Base-by-base conservation (phyloP, 1,284 basidiomycete genomes). In the Puccinia brachypodii region DNA sequence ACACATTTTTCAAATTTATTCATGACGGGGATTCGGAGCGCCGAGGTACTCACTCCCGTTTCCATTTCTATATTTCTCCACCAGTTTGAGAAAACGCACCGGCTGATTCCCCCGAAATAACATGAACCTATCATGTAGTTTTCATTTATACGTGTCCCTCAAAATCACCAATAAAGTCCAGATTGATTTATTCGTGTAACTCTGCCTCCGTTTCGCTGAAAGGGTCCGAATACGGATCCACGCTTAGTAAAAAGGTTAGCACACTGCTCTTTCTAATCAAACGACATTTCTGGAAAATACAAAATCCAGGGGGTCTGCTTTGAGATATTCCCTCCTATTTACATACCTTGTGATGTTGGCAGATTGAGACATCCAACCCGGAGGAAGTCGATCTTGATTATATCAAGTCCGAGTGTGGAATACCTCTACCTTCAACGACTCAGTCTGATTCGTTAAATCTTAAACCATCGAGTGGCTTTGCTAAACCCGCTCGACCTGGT, bases 141-240 rank as follows among this genome's bases (percentile, higher is more conserved):
- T 81, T 81, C 79, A 81, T 81, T 56, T 81, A 81, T 56, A 38
- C 62, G 7, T 81, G 79, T 38, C 79, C 79, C 6, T 42, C 62
- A 9, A 81, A 74, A 14, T 81, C 79, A 6, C 79, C 79, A 1
- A 36, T 81, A 2, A 81, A 75, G 75, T 74, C 71, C 19, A 81
- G 79, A 25, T 40, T 81, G 22, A n/a, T 81, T 40, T 81, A 81
- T 38, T 81, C 79, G 19, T 81, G 71, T 2, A 81, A 69, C 50
- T 74, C 79, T n/a, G 33, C 42, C 36, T 81, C 79, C 19, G 72
- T 81, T 14, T 47, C 72, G 22, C 50, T 42, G 42, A 81, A 75
- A 75, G 79, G 33, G 13, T 42, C 38, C 22, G 72, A 81, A 40
- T 75, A 60, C 25, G 79, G 79, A 38, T 40, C 75, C 64, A 60